phyloP scores from a whole-genome alignment of 192 early-diverging fungal species.

The Dissophora ornata region DNA sequence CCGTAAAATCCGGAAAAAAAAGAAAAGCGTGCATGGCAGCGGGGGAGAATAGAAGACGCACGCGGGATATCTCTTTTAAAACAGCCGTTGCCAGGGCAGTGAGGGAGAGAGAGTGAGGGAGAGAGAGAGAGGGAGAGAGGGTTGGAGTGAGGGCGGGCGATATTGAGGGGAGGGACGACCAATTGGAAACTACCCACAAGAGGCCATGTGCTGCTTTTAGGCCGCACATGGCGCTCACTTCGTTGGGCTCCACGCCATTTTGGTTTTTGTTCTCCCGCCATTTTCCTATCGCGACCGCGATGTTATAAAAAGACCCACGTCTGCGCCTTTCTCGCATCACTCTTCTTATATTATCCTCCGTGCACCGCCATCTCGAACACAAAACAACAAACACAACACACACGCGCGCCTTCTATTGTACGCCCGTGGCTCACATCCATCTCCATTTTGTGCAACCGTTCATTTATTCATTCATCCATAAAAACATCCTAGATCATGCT shows the following conservation, averaged over 20 bases:
- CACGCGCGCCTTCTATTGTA: background rate
- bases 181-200: no score
- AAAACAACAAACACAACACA: background rate
- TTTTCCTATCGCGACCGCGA: no score
- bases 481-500: slow-evolving; percentile 63
- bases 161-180: background rate
- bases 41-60: background rate
- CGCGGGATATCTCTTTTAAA: background rate
- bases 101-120: background rate
- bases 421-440: background rate
- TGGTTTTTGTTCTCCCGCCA: no score
- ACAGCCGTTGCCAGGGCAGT: slow-evolving; percentile 7
- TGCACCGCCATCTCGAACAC: background rate
- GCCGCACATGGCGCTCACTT: no score
- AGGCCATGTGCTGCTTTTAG: slow-evolving; percentile 16
- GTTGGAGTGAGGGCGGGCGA: background rate
- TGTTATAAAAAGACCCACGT: no score
- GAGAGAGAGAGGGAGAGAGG: background rate
- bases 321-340: no score
- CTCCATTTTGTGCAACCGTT: background rate
- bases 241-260: no score
- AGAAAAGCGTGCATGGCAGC: no score
- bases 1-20: no score
- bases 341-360: no score
- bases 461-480: no score